Evolutionary conservation across 257 asterid genomes (phyloP).

Genomic region (Lantana camara): DNA sequence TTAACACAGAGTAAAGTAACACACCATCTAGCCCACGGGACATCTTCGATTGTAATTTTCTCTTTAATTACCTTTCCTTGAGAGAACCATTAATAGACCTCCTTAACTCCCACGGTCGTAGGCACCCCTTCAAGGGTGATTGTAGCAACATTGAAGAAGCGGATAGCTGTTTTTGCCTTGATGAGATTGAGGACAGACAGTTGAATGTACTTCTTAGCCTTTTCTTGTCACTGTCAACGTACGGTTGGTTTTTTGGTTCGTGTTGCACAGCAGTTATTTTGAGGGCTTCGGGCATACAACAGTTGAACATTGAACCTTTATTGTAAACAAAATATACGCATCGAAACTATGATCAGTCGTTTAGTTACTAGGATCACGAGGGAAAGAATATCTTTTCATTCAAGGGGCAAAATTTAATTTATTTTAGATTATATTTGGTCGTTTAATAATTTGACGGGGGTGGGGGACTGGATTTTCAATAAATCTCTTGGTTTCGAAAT

Average conservation of each 20-base stretch:
- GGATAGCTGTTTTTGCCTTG: constrained; percentile 77
- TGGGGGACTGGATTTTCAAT: no score
- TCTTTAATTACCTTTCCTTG: constrained; percentile 50
- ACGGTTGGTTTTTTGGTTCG: constrained; percentile 49
- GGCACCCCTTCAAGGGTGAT: constrained; percentile 79
- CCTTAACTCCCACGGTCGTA: constrained; percentile 66
- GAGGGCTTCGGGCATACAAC: constrained; percentile 77
- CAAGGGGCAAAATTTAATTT: no score
- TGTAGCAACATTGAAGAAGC: constrained; percentile 70
- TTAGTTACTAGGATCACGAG: not conserved
- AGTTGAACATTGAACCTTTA: constrained; percentile 76
- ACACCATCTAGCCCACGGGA: no score
- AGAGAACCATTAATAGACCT: constrained; percentile 53
- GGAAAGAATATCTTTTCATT: not conserved
- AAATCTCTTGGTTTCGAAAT: no score
- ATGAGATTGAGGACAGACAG: constrained; percentile 82
- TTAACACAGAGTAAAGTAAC: no score
- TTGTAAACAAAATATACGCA: not conserved
- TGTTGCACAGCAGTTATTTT: constrained; percentile 71
- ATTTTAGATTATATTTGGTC: no score
- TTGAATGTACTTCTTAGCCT: constrained; percentile 71
- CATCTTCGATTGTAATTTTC: no score
- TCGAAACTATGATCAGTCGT: not conserved
- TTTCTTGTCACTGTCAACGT: constrained; percentile 56
- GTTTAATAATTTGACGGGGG: no score